Base-by-base conservation (phyloP, 164 flowering plant genomes). In the Tinospora cordifolia region DNA sequence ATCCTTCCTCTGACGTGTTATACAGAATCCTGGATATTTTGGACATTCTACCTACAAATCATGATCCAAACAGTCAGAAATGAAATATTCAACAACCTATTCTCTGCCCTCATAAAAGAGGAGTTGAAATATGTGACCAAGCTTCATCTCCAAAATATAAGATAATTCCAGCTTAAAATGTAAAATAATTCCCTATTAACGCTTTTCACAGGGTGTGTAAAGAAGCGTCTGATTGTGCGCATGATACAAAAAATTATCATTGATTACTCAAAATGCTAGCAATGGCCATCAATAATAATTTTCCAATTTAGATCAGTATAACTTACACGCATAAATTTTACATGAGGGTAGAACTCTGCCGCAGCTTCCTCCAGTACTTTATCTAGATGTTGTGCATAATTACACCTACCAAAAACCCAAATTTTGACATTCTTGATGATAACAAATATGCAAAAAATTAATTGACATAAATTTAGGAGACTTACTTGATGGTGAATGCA, bases 1-100 rank as follows among this genome's bases (percentile, higher is more conserved):
- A 64, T 93, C 98, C 75, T 84, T 89, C 80, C 74, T 84, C 76
- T 90, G 92, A 41, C 94, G 83, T 21, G 89, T 72, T 63, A 91
- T 79, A 74, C 98, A 93, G 71, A 93, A 93, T 25, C 96, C 96
- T 64, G 96, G 97, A 82, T 88, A 93, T 69, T 93, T 91, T 22
- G 98, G 96, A 71, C 98, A 93, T 75, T 93, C 96, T 72, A 90
- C 96, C 96, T 91, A 82, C 19, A 1, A 36, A 7, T 9, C 34
- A 27, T 27, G 8, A 25, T 8, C 5, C 22, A 60, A 3, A 30
- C 59, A 51, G 9, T 40, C 7, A 15, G 59, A n/a, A n/a, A n/a
- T n/a, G n/a, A n/a, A n/a, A n/a, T n/a, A n/a, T n/a, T n/a, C n/a
- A n/a, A n/a, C n/a, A n/a, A n/a, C n/a, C n/a, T n/a, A n/a, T 41